A percentile compares a stretch with the other conserved stretches of the same genome.
Conservation (phyloP, 495 filamentous ascomycete species). For the Xylaria cubensis region DNA sequence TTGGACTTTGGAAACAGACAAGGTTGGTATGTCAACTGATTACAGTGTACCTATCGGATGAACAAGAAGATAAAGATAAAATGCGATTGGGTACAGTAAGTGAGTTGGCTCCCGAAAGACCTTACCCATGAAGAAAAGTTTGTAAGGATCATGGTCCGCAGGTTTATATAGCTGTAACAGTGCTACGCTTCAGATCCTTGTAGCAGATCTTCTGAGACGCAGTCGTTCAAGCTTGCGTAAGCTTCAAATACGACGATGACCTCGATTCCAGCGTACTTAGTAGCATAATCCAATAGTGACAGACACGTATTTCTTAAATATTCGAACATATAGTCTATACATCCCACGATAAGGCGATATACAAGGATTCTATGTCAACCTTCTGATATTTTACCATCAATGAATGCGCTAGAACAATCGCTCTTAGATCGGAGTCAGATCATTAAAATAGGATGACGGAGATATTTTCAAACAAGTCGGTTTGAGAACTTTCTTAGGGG, state of each 20-base stretch:
- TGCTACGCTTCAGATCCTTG: conserved; percentile 23
- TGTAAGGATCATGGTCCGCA: not conserved
- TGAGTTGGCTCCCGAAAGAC: not conserved
- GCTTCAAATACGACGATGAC: not conserved
- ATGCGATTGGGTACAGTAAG: not conserved
- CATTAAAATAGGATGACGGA: conserved; percentile 15
- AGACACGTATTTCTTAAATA: not conserved
- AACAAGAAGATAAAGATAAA: not conserved
- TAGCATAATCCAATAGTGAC: not conserved
- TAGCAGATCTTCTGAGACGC: conserved; percentile 22
- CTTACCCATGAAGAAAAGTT: not conserved
- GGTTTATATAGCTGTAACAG: not conserved
- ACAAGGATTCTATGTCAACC: not conserved
- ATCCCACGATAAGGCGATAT: not conserved
- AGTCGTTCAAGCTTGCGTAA: not conserved
- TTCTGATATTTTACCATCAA: conserved; percentile 14
- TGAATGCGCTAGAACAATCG: conserved; percentile 5
- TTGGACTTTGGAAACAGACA: not conserved
- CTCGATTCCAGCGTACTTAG: not conserved
- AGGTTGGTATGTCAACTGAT: not conserved
- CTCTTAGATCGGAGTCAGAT: conserved; percentile 9
- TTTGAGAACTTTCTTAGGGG: conserved; percentile 18
- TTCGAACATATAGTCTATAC: not conserved
- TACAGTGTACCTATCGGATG: conserved; percentile 5
- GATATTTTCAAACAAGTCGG: conserved; percentile 20